These are phyloP conservation scores for Paraphoma sp. DNA, from an alignment of 2,329 filamentous ascomycete species.

Conservation along the genomic window DNA sequence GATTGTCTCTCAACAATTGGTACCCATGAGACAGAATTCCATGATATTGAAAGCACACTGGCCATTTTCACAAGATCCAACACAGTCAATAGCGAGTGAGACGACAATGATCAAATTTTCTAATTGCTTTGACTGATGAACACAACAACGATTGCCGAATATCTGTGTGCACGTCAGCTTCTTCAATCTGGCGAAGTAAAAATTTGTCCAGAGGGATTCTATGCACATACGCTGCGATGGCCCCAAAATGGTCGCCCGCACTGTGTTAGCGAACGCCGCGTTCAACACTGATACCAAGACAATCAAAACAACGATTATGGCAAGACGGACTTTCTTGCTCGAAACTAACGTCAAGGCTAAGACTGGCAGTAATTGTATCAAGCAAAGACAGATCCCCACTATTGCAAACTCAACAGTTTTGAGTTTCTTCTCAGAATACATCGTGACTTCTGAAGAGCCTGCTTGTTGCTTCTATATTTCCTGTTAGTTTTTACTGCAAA, in stretches of 20 bases:
- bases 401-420: constrained; percentile 8
- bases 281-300: constrained; percentile 6
- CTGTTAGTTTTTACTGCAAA: background rate
- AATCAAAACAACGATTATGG: constrained; percentile 8
- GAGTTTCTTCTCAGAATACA: constrained; percentile 3
- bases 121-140: constrained; percentile 7
- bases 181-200: background rate
- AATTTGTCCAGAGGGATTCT: background rate
- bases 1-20: no score
- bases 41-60: no score
- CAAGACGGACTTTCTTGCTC: constrained; percentile 1
- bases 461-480: background rate
- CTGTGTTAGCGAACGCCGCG: constrained; percentile 8
- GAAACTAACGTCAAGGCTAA: constrained; percentile 8
- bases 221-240: constrained; percentile 8
- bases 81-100: no score
- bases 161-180: constrained; percentile 1
- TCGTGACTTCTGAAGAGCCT: background rate
- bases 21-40: no score
- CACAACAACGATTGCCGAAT: constrained; percentile 10
- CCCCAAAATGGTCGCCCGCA: constrained; percentile 11
- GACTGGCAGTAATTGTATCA: constrained; percentile 10
- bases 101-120: background rate
- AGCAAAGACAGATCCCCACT: constrained; percentile 6
- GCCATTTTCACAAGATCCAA: no score